Base-by-base conservation (phyloP, 2,329 filamentous ascomycete genomes). In the Cercospora sesami region DNA sequence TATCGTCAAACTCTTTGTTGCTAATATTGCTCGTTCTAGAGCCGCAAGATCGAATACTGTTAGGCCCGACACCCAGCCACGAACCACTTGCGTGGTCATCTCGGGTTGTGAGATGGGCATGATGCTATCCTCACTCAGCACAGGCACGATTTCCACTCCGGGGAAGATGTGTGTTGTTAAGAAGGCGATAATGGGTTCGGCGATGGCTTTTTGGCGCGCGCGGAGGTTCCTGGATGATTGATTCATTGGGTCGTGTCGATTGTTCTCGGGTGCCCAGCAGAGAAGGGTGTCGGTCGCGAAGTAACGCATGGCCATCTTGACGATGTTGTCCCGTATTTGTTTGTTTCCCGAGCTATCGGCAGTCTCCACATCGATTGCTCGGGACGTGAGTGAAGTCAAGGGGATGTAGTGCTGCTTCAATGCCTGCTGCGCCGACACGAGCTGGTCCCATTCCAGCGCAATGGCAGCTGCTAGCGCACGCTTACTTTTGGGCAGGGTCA, bases 261-360 rank as follows among this genome's bases (percentile, higher is more conserved):
- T 81, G 65, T 81, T 81, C 75, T 84, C 84, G 0, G 89, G 89
- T 18, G 88, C 93, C 92, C 93, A 97, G 86, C 94, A 98, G 1
- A 99, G 87, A 39, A 98, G 82, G 0, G 92, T 94, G 81, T 99
- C 95, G 0, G 95, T 98, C 74, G 93, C 89, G 28, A 99, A 86
- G 79, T 98, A 98, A 58, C 91, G 87, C 85, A 98, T 86, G 62
- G 95, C 81, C 71, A 88, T 89, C 18, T 82, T 83, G 16, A 90
- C 82, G 58, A 97, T 89, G 48, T 86, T 82, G 0, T 85, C 78
- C 39, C 94, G 86, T 42, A 91, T 84, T 26, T 83, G 82, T 16
- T 75, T 78, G 45, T 83, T 79, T 3, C 83, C 84, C 9, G 80
- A 72, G 0, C 78, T 78, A 72, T 96, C 92, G 73, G 93, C 90